A percentile compares a stretch with the other conserved stretches of the same genome.
Evolutionary conservation across 352 stramenopile species (phyloP).

Genomic region (Phytophthora pini): DNA sequence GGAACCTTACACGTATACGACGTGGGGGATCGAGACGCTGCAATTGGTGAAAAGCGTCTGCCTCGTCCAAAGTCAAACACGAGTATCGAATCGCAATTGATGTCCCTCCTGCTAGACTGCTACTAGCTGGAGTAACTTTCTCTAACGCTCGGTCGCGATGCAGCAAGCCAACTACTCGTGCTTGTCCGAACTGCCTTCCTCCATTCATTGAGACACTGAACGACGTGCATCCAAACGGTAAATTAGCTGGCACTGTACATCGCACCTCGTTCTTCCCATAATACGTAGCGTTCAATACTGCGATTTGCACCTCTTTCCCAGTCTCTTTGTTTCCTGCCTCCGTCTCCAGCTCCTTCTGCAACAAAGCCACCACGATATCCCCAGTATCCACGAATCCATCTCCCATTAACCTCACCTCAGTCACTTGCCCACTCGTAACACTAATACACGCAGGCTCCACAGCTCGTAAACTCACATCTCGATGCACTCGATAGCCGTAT

Average conservation of each 20-base stretch:
- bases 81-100: constrained; percentile 38
- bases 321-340: background rate
- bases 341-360: constrained; percentile 46
- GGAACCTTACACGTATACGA: constrained; percentile 57
- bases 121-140: constrained; percentile 41
- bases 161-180: constrained; percentile 48
- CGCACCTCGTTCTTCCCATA: constrained; percentile 51
- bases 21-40: constrained; percentile 55
- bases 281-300: constrained; percentile 64
- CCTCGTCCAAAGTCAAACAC: constrained; percentile 45
- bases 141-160: constrained; percentile 55
- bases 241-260: constrained; percentile 68
- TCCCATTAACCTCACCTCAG: constrained; percentile 59
- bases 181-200: constrained; percentile 59
- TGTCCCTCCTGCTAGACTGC: constrained; percentile 49
- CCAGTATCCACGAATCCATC: constrained; percentile 70
- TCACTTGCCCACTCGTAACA: constrained; percentile 61
- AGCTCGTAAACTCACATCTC: constrained; percentile 47
- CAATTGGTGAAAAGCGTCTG: constrained; percentile 53
- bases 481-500: constrained; percentile 56
- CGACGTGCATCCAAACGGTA: constrained; percentile 68
- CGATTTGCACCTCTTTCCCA: constrained; percentile 34
- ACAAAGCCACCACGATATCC: constrained; percentile 61
- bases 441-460: constrained; percentile 67
- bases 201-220: constrained; percentile 71